Evolutionary conservation across 73 alveolate genomes (phyloP).

Genomic region (Symbiodinium natans): DNA sequence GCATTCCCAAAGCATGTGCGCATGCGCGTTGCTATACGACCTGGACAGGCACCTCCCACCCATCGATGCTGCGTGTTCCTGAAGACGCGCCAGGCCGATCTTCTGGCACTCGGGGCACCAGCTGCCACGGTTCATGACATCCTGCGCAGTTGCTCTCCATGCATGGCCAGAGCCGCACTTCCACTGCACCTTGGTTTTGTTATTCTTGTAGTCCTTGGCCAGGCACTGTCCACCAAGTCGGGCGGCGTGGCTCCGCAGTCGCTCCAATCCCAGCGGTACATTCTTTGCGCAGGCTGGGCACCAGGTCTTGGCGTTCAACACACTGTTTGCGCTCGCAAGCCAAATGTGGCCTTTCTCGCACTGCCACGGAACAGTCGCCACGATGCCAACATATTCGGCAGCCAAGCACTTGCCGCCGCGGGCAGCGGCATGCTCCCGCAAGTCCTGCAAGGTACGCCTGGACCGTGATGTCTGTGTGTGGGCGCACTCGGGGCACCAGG

Average conservation of each 20-base stretch:
- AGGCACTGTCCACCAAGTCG: not conserved
- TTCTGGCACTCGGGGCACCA: conserved; percentile 1
- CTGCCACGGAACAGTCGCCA: not conserved
- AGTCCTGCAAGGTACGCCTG: not conserved
- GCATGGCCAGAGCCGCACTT: not conserved
- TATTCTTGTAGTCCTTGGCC: not conserved
- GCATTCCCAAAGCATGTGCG: not conserved
- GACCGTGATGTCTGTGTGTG: not conserved
- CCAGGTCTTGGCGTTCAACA: not conserved
- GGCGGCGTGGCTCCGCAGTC: not conserved
- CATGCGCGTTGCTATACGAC: not conserved
- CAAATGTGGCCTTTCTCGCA: not conserved
- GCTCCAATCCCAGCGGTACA: not conserved
- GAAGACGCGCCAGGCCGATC: not conserved
- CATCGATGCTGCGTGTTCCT: not conserved
- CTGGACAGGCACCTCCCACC: conserved; percentile 7
- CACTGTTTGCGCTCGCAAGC: not conserved
- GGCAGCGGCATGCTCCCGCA: not conserved
- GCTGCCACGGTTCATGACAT: not conserved
- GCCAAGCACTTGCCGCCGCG: not conserved
- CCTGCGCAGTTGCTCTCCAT: not conserved
- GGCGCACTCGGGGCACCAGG: conserved; percentile 19
- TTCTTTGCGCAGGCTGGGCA: not conserved
- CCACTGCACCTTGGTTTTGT: not conserved
- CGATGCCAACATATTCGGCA: not conserved